These are phyloP conservation scores for Stagonosporopsis vannaccii DNA, from an alignment of 2,329 filamentous ascomycete species.

Conservation along the genomic window DNA sequence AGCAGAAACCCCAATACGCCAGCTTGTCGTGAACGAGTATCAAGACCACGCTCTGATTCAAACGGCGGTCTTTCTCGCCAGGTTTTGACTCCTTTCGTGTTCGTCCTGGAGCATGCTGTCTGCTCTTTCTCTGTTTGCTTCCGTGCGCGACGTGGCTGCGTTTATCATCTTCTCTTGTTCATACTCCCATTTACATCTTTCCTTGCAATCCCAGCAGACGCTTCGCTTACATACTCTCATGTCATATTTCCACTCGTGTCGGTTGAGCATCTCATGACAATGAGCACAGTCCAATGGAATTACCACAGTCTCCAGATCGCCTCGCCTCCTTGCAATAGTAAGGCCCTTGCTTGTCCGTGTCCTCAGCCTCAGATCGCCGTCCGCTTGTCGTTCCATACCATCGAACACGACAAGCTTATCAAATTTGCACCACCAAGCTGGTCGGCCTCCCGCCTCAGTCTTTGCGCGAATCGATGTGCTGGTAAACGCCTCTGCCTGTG, in stretches of 20 bases:
- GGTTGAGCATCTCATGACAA: conserved; percentile 44
- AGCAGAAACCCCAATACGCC: background rate
- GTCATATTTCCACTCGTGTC: conserved; percentile 46
- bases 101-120: conserved; percentile 43
- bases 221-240: conserved; percentile 42
- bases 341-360: conserved; percentile 43
- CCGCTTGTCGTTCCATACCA: conserved; percentile 25
- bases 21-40: background rate
- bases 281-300: conserved; percentile 43
- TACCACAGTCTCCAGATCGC: conserved; percentile 40
- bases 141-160: conserved; percentile 15
- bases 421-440: conserved; percentile 48
- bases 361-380: conserved; percentile 23
- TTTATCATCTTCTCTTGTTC: conserved; percentile 26
- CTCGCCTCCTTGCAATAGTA: conserved; percentile 37
- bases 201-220: conserved; percentile 46
- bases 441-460: conserved; percentile 30
- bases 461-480: conserved; percentile 38
- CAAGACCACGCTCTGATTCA: conserved; percentile 17
- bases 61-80: background rate
- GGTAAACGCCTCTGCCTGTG: conserved; percentile 30
- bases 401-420: conserved; percentile 47
- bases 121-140: conserved; percentile 35
- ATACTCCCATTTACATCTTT: conserved; percentile 43
- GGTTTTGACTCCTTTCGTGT: conserved; percentile 1